phyloP scores from a whole-genome alignment of 257 asterid genomes.

The Verbascum thapsus region DNA sequence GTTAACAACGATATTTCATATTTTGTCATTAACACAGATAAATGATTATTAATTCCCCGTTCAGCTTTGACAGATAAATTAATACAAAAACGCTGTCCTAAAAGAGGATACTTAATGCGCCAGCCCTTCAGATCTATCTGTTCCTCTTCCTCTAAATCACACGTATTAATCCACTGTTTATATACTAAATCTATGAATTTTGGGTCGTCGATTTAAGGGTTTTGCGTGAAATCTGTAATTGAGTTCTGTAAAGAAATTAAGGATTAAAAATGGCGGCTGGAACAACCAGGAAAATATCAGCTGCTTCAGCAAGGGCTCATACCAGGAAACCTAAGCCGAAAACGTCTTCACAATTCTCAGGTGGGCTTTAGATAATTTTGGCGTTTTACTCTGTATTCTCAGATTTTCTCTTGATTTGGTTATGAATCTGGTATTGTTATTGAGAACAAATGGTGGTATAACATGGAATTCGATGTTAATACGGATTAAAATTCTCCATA shows the following conservation, averaged over 20 bases:
- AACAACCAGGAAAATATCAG: conserved; percentile 54
- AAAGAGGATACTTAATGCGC: no score
- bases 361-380: conserved; percentile 30
- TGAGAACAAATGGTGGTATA: no score
- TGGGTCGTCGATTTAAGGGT: background rate
- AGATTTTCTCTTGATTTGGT: conserved; percentile 20
- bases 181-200: background rate
- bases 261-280: conserved; percentile 52
- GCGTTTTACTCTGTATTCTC: background rate
- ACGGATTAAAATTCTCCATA: background rate
- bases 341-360: conserved; percentile 43
- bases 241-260: background rate
- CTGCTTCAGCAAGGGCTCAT: conserved; percentile 72
- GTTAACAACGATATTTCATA: no score
- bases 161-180: no score
- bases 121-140: conserved; percentile 5
- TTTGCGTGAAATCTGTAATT: background rate
- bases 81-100: no score
- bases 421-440: background rate
- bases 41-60: no score
- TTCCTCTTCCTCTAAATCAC: background rate
- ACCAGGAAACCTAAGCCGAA: conserved; percentile 53
- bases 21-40: no score
- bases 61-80: no score
- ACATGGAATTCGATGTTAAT: background rate